phyloP scores from a whole-genome alignment of 78 protist genomes.

The Isochrysis galbana region DNA sequence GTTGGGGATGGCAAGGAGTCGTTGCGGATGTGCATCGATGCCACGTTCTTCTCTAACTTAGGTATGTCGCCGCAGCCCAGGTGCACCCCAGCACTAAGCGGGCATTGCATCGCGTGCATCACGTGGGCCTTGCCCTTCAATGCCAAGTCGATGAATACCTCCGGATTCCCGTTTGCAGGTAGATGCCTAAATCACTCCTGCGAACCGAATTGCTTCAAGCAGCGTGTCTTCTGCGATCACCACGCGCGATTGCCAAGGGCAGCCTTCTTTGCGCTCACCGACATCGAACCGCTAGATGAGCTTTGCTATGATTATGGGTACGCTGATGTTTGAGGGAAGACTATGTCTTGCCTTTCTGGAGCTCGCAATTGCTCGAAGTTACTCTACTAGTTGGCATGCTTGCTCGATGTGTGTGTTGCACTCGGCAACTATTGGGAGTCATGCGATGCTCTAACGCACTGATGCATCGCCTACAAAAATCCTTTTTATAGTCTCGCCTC shows the following conservation, averaged over 20 bases:
- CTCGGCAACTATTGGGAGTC: no score
- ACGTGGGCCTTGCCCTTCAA: no score
- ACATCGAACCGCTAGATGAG: slow-evolving; percentile 60
- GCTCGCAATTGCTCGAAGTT: slow-evolving; percentile 29
- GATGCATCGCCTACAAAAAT: no score
- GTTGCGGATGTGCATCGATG: slow-evolving; percentile 56
- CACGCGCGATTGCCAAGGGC: slow-evolving; percentile 32
- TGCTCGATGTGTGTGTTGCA: no score
- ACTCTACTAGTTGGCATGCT: no score
- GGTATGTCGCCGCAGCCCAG: no score
- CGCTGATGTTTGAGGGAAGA: neutral
- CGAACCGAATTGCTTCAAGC: slow-evolving; percentile 53
- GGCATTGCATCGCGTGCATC: no score
- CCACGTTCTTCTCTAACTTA: slow-evolving; percentile 52
- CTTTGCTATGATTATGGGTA: slow-evolving; percentile 65
- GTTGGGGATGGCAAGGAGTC: neutral
- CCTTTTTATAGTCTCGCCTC: no score
- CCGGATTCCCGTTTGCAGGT: neutral
- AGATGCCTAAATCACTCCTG: slow-evolving; percentile 74
- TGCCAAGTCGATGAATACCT: no score
- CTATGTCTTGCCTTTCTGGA: slow-evolving; percentile 52
- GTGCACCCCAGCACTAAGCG: no score
- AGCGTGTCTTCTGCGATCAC: slow-evolving; percentile 24
- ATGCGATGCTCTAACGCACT: no score
- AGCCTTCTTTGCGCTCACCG: slow-evolving; percentile 55